Evolutionary conservation across 768 basidiomycete genomes (phyloP).

Genomic region (Cubamyces lactineus): DNA sequence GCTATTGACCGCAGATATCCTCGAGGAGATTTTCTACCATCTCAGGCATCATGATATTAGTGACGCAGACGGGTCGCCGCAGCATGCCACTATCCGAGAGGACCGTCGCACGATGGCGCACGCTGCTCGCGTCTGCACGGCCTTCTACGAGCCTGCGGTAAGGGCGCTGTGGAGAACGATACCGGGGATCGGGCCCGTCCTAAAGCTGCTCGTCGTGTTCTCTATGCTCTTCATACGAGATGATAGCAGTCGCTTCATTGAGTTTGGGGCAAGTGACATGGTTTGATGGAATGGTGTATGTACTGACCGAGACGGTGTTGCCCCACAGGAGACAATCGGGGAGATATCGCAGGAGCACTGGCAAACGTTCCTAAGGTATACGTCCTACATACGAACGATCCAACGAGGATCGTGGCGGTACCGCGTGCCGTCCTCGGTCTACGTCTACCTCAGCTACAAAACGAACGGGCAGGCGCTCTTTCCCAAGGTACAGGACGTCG

Average conservation of each 20-base stretch:
- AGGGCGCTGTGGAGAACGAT: conserved; percentile 1
- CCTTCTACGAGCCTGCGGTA: conserved; percentile 1
- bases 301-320: neutral
- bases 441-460: conserved; percentile 2
- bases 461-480: neutral
- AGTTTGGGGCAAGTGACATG: neutral
- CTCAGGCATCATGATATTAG: neutral
- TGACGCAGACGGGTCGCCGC: too few species aligned
- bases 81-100: neutral
- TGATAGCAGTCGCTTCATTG: too few species aligned
- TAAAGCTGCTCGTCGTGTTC: neutral
- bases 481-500: neutral
- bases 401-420: neutral
- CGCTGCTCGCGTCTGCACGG: neutral
- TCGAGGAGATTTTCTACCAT: neutral
- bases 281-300: too few species aligned
- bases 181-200: neutral
- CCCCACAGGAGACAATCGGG: neutral
- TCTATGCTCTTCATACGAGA: too few species aligned
- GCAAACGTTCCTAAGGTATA: neutral
- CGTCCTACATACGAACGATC: neutral
- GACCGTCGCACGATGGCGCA: neutral
- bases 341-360: neutral
- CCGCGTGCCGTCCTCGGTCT: neutral
- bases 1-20: neutral